Percentiles rank a stretch among this genome's conserved stretches.
These are phyloP conservation scores for Fusarium agapanthi DNA, from an alignment of 2,329 filamentous ascomycete genomes.

Conservation along the genomic window DNA sequence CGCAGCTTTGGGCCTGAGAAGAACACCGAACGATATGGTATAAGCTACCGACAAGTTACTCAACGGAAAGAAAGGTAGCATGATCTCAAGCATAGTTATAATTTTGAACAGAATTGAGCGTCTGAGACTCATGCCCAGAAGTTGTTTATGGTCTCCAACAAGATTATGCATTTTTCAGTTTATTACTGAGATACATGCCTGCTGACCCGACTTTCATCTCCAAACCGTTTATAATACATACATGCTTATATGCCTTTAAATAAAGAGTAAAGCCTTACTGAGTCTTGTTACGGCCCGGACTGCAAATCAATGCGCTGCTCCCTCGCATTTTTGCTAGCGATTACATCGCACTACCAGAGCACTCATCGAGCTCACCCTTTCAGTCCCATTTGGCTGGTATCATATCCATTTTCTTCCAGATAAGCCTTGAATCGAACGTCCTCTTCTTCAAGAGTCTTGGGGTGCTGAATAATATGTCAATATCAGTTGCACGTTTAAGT, in stretches of 20 bases:
- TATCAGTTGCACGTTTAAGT: neutral
- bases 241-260: no score
- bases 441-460: neutral
- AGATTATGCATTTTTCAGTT: no score
- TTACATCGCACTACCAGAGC: no score
- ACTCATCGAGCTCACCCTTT: neutral
- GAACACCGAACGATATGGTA: neutral
- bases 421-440: neutral
- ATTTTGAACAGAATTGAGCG: no score
- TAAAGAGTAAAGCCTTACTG: rapidly evolving
- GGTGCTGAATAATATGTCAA: neutral
- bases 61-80: rapidly evolving
- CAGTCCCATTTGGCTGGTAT: neutral
- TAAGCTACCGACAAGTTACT: neutral
- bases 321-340: neutral
- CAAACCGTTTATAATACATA: no score
- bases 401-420: neutral
- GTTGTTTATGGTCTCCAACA: no score
- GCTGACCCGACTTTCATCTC: no score
- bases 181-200: no score
- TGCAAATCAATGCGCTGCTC: neutral
- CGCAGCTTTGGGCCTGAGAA: neutral
- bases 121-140: no score
- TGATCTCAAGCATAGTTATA: neutral
- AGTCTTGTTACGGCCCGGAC: neutral